Evolutionary conservation across 2,329 filamentous ascomycete genomes (phyloP), one percentile per base, ranked within the genome.

Genomic region (Aspergillus ochraceus): DNA sequence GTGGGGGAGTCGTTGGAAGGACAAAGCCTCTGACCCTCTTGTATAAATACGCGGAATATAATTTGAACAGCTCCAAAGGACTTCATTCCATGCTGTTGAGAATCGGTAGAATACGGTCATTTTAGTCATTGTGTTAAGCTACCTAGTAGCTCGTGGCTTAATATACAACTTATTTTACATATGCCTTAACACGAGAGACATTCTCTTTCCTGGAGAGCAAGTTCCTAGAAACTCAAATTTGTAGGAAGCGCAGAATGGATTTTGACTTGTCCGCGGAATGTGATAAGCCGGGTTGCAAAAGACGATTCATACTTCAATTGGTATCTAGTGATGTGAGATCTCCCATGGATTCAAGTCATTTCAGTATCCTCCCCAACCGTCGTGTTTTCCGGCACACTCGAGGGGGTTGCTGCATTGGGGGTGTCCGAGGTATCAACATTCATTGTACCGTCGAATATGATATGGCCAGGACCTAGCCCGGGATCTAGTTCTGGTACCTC

Each of bases 1-100:
- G 73, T 77, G 24, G 77, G 74, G 14, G 70, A 72, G 57, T 57
- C 75, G 55, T 57, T 79, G 6, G 75, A 78, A 55, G 64, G 66
- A n/a, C 59, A 36, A 46, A 57, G 32, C 20, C 54, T 72, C 14
- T 60, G 14, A 52, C 26, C 14, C 24, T 36, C 32, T 42, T 42
- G 36, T n/a, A 42, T 42, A 6, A n/a, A 42, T n/a, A 42, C 3
- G 5, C 17, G 36, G 36, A 42, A 42, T 42, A 6, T 42, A 2
- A 4, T 42, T 42, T 42, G 17, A 8, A 36, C 11, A 12, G 10
- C 3, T 36, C 12, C 12, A 29, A 29, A 29, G 26, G 26, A 9
- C 26, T 2, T 29, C 26, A 29, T 29, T 29, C 26, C 26, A 29
- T 9, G 26, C 26, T 9, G 26, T 29, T 9, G 26, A 29, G 8